Evolutionary conservation across 1,284 basidiomycete genomes (phyloP), one percentile per base, ranked within the genome.

Genomic region (Apiotrichum domesticum): DNA sequence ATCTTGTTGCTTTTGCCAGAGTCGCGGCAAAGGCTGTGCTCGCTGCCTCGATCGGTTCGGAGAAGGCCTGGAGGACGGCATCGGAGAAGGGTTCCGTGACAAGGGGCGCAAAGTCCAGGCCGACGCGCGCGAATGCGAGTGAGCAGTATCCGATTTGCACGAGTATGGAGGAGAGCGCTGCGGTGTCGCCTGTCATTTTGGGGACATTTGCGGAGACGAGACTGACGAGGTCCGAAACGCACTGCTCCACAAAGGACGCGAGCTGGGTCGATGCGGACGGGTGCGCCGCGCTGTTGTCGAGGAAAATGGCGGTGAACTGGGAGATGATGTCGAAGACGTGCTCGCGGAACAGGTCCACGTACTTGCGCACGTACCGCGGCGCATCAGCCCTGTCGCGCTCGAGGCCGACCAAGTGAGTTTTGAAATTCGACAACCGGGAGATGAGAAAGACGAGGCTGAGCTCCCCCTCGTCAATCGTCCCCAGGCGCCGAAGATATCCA

Each of bases 131-230:
- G 68, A 95, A 94, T 0, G 92, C 90, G n/a, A 86, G 84, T 4
- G 89, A 85, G 71, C 91, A 95, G 75, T 96, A 96, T 8, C 88
- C 88, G 46, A 97, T 82, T 67, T 96, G 93, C 0, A 92, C 93
- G 53, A 94, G 83, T 48, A 96, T 81, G 7, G 91, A 87, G 1
- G 87, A 85, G 48, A 95, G 82, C 2, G 87, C 80, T 0, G 86
- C 81, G 0, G 87, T 81, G 52, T 85, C 82, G 75, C 71, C 69
- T 8, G 66, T 52, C 47, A 82, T 69, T 53, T 81, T 79, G 0
- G 81, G 77, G 68, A 85, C 69, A 54, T 80, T 66, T 2, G 51
- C 60, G 13, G 63, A 3, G 76, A 82, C 67, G 33, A 76, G 63
- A 3, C 61, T 46, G 33, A 87, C 79, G 42, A 86, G 80, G 6